Evolutionary conservation across 2,329 filamentous ascomycete species (phyloP).

Genomic region (Sarocladiaceae sp.): DNA sequence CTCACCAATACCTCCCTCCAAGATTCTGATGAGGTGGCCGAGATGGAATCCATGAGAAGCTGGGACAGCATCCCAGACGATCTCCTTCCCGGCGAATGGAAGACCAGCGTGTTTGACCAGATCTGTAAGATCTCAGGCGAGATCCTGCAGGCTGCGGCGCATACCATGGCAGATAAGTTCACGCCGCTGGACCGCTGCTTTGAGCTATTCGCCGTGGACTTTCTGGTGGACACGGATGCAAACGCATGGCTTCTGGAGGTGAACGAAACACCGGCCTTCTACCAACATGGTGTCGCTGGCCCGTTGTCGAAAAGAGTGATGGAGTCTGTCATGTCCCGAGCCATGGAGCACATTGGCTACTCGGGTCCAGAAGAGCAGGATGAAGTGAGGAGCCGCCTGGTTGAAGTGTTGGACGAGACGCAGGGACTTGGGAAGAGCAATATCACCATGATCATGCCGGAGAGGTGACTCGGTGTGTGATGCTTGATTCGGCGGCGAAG

Average conservation of each 20-base stretch:
- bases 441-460: conserved; percentile 7
- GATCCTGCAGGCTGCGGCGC: conserved; percentile 27
- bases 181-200: conserved; percentile 31
- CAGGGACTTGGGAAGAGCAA: conserved; percentile 4
- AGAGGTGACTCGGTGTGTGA: background rate
- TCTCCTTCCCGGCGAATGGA: conserved; percentile 28
- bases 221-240: conserved; percentile 26
- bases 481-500: background rate
- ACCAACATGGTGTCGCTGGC: conserved; percentile 28
- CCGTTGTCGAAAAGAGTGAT: conserved; percentile 28
- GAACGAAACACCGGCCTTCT: conserved; percentile 34
- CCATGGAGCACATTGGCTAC: conserved; percentile 27
- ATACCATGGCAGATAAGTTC: conserved; percentile 35
- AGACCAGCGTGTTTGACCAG: conserved; percentile 27
- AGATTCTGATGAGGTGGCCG: conserved; percentile 27
- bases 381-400: background rate
- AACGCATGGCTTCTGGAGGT: conserved; percentile 31
- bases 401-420: conserved; percentile 6
- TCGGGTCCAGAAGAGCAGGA: background rate
- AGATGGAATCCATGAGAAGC: conserved; percentile 28
- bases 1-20: conserved; percentile 34
- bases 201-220: conserved; percentile 33
- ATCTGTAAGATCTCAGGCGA: conserved; percentile 29
- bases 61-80: conserved; percentile 26
- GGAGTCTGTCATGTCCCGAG: conserved; percentile 28